Evolutionary conservation across 2,329 filamentous ascomycete genomes (phyloP).

Genomic region (Cadophora malorum): DNA sequence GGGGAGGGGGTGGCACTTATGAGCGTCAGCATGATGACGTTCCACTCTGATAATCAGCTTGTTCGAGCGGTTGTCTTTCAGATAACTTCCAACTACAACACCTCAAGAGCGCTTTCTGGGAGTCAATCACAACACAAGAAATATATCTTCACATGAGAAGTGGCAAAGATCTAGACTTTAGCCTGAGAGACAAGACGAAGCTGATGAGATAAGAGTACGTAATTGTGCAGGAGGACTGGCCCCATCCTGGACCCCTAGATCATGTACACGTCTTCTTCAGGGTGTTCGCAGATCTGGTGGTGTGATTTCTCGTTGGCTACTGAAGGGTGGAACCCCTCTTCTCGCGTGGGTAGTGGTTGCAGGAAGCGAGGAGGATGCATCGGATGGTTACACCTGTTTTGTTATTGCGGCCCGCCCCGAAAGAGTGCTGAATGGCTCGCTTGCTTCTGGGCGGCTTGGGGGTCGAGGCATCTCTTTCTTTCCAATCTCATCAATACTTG

Average conservation of each 20-base stretch:
- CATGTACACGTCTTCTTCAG: neutral
- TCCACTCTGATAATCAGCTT: too few relatives aligned
- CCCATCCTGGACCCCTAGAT: neutral
- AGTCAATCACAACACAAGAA: too few relatives aligned
- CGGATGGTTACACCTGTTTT: slow-evolving; percentile 11
- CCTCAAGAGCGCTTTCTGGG: too few relatives aligned
- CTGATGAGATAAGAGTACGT: slow-evolving; percentile 14
- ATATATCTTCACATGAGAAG: neutral
- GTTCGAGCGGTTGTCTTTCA: too few relatives aligned
- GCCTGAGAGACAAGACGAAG: neutral
- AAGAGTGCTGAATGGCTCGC: neutral
- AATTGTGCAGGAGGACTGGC: neutral
- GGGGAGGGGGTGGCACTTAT: slow-evolving; percentile 29
- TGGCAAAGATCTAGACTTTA: neutral
- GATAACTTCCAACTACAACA: too few relatives aligned
- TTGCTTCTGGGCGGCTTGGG: neutral
- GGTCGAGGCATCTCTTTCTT: neutral
- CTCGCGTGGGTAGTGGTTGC: slow-evolving; percentile 1
- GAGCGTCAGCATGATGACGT: slow-evolving; percentile 29
- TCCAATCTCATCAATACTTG: too few relatives aligned
- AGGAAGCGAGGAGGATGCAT: slow-evolving; percentile 1
- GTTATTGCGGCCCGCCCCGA: slow-evolving; percentile 7
- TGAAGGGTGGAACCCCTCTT: neutral
- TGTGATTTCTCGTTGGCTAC: neutral
- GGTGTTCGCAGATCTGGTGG: neutral